Base-by-base conservation (phyloP, 2,329 filamentous ascomycete genomes). In the Verticillium alfalfae region DNA sequence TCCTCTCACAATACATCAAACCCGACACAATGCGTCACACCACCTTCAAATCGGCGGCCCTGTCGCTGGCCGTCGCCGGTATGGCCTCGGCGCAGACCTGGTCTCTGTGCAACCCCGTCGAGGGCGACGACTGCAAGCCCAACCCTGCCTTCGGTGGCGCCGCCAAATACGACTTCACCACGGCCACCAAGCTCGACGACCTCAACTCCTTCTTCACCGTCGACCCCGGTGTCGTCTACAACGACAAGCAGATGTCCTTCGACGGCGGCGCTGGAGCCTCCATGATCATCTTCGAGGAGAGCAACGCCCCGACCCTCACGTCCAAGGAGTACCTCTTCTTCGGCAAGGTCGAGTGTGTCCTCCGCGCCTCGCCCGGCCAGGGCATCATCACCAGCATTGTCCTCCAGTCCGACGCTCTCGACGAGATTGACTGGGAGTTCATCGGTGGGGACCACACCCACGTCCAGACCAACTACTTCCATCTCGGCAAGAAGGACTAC, bases 401-500 rank as follows among this genome's bases (percentile, higher is more conserved):
- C 16, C 69, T 84, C 58, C 75, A 82, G 69, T 80, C 81, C 5
- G 77, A 82, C 68, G 76, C 77, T 62, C 73, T 82, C 1, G 82
- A 84, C 65, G 82, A 85, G 72, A 77, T 84, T 61, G 82, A 84
- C 69, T 83, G 79, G 78, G 75, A 77, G 63, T 77, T 73, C 69
- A 65, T 76, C 10, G 74, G 74, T 37, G 66, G 65, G 16, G 63
- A 66, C 62, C 67, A 69, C 62, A 65, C 49, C 16, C 70, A 73
- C 10, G 77, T 78, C 6, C 71, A 84, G 65, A 81, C 75, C 64
- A 83, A 84, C 72, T 84, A 82, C 69, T 84, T 79, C 66, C 81
- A 81, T 66, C 83, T 84, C 71, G 82, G 81, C 36, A 70, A 86
- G 70, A 84, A 84, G 52, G 78, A 86, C 64, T 82, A 79, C 56